Conservation (phyloP, 1,139 yeast species). For the Diutina siamensis region DNA sequence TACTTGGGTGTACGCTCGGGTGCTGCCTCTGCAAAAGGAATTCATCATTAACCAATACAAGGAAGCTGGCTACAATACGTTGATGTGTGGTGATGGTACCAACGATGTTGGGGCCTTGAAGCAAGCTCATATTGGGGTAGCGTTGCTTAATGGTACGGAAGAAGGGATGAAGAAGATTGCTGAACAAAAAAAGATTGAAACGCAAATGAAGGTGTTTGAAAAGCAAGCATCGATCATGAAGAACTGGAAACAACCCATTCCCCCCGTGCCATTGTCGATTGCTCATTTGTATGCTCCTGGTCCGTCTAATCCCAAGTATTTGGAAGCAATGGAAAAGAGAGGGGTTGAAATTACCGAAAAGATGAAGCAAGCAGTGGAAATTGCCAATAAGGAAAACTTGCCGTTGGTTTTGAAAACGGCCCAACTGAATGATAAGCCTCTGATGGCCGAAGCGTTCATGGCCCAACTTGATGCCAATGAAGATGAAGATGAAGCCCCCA, state of each 20-base stretch:
- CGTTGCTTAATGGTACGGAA: slow-evolving; percentile 91
- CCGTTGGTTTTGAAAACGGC: slow-evolving; percentile 12
- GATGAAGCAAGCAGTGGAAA: slow-evolving; percentile 46
- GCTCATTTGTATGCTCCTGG: slow-evolving; percentile 98
- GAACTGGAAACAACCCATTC: slow-evolving; percentile 75
- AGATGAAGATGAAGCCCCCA: slow-evolving; percentile 73
- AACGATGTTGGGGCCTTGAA: slow-evolving; percentile 98
- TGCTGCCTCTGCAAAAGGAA: slow-evolving; percentile 93
- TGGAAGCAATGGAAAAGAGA: slow-evolving; percentile 72
- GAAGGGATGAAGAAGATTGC: slow-evolving; percentile 86
- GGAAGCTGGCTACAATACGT: slow-evolving; percentile 80
- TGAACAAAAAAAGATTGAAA: slow-evolving; percentile 64
- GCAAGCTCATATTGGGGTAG: slow-evolving; percentile 97
- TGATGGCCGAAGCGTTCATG: slow-evolving; percentile 63
- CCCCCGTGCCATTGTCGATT: slow-evolving; percentile 77
- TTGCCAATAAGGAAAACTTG: slow-evolving; percentile 29
- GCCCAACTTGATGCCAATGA: slow-evolving; percentile 54
- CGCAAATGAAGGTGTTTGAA: slow-evolving; percentile 57
- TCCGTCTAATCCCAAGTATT: slow-evolving; percentile 76
- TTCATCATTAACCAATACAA: slow-evolving; percentile 75
- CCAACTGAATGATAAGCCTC: slow-evolving; percentile 6
- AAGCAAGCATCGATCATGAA: slow-evolving; percentile 72
- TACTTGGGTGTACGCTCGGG: slow-evolving; percentile 97
- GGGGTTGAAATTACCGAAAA: slow-evolving; percentile 68
- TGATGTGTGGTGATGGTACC: slow-evolving; percentile 99